Evolutionary conservation across 371 early-diverging fungal genomes (phyloP), one percentile per base, ranked within the genome.

Genomic region (Apophysomyces sp.): DNA sequence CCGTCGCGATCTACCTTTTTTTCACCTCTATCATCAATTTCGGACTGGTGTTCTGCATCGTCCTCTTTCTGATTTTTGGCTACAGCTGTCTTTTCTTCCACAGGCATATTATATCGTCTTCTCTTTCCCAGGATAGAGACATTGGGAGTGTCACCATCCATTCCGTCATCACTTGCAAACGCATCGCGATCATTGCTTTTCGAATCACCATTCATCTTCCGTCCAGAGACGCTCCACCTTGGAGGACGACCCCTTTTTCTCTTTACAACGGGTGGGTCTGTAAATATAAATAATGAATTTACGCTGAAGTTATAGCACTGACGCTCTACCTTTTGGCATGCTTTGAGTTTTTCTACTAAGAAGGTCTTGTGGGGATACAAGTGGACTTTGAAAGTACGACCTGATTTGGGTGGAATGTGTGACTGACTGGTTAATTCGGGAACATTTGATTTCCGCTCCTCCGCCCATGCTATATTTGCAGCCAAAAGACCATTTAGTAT

Each of bases 1-100:
- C 93, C 93, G 58, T 89, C 82, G 41, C 71, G 67, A 39, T 78
- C 82, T 31, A 93, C 80, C 71, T 90, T 91, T 24, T 71, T 64
- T 67, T 90, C 91, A 29, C 91, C 91, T 5, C 68, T 74, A 21
- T 79, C 73, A 57, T 92, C 92, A 13, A 71, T 66, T 51, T 81
- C 84, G 32, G 64, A 63, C 58, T 86, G 86, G 12, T 58, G 71
- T 26, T 86, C 86, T 54, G 78, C 85, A 7, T 44, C 21, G 8
- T 44, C 49, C 21, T 44, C 21, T 18, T 44, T 44, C 21, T 3
- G 49, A 18, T 21, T 21, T 4, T 21, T 44, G 9, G 18, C 21
- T 9, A 21, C 49, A n/a, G 8, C 4, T 21, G 24, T 16, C 2
- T 44, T 44, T 4, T 44, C 49, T 44, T 44, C 49, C 6, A 11